These are phyloP conservation scores for Phytopythium vexans DNA, from an alignment of 352 stramenopile genomes.

Conservation along the genomic window DNA sequence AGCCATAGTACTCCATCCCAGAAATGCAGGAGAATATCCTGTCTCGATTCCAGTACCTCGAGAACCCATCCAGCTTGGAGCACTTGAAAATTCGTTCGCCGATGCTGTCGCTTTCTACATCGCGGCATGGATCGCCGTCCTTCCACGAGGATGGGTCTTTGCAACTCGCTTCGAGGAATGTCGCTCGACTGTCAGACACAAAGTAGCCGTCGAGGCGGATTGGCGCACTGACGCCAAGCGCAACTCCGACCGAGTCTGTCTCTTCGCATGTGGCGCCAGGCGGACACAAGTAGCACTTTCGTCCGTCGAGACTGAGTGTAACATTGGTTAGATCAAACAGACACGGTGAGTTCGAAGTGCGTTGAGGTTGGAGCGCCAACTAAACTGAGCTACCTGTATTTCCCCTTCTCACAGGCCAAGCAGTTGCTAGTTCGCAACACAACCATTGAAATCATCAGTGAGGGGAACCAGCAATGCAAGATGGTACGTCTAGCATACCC, in stretches of 20 bases:
- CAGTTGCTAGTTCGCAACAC: slow-evolving; percentile 26
- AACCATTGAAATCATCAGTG: background rate
- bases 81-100: slow-evolving; percentile 45
- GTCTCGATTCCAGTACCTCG: slow-evolving; percentile 47
- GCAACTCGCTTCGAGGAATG: slow-evolving; percentile 37
- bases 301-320: slow-evolving; percentile 49
- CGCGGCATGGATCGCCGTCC: slow-evolving; percentile 44
- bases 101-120: slow-evolving; percentile 21
- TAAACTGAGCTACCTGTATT: slow-evolving; percentile 41
- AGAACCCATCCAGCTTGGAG: slow-evolving; percentile 29
- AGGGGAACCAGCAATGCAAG: background rate
- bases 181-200: slow-evolving; percentile 31
- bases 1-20: slow-evolving; percentile 54
- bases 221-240: slow-evolving; percentile 40
- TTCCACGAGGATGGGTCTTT: slow-evolving; percentile 33
- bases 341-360: background rate
- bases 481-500: slow-evolving; percentile 29
- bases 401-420: slow-evolving; percentile 53
- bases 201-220: slow-evolving; percentile 43
- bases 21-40: slow-evolving; percentile 64
- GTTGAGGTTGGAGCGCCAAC: background rate
- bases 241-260: slow-evolving; percentile 21
- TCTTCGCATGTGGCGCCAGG: slow-evolving; percentile 45
- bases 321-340: slow-evolving; percentile 1
- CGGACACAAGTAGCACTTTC: slow-evolving; percentile 61